These are phyloP conservation scores for Brachypodium distachyon DNA, from an alignment of 202 grass and related monocot species.

Conservation along the genomic window DNA sequence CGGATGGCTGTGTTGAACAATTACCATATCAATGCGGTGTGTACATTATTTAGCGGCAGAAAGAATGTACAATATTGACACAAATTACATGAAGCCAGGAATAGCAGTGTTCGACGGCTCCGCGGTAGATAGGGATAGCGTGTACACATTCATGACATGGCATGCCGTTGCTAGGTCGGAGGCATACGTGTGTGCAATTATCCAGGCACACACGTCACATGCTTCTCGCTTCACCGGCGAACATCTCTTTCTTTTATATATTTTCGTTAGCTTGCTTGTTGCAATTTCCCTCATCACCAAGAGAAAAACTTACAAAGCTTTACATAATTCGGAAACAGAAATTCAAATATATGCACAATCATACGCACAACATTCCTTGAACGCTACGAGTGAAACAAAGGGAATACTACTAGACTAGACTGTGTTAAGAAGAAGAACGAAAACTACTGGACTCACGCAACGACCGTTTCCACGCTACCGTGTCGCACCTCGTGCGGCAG, in stretches of 20 bases:
- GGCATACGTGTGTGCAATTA: background rate
- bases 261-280: too few species aligned
- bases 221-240: too few species aligned
- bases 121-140: background rate
- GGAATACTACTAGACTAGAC: too few species aligned
- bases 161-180: background rate
- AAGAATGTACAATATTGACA: background rate
- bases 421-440: too few species aligned
- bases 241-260: too few species aligned
- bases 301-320: too few species aligned
- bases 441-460: background rate
- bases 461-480: slow-evolving; percentile 1
- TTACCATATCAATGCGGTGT: background rate
- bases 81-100: background rate
- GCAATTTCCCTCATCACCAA: too few species aligned
- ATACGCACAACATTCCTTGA: too few species aligned
- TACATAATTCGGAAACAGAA: too few species aligned
- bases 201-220: background rate
- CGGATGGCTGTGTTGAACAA: background rate
- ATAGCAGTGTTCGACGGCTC: background rate
- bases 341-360: too few species aligned
- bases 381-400: too few species aligned
- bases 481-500: slow-evolving; percentile 6
- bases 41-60: background rate
- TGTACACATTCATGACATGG: background rate